Evolutionary conservation across 495 filamentous ascomycete genomes (phyloP).

Genomic region (Penicillium goetzii): DNA sequence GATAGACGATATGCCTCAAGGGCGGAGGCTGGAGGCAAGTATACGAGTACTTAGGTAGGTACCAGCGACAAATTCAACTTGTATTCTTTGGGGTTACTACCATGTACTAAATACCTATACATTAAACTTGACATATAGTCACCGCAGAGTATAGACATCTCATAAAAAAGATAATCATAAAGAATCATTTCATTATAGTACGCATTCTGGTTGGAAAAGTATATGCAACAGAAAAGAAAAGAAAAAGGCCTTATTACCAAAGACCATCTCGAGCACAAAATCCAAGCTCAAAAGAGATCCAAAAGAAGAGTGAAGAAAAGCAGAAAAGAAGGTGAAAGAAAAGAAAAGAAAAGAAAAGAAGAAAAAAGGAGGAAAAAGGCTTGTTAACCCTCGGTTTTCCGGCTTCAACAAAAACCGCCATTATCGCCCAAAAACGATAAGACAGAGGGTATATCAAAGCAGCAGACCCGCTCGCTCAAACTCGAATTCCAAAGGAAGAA

Average conservation of each 20-base stretch:
- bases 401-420: background rate
- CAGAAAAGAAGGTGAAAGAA: background rate
- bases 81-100: too few relatives aligned
- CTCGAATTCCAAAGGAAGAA: background rate
- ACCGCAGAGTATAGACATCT: background rate
- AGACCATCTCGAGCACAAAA: background rate
- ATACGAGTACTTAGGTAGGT: too few relatives aligned
- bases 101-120: background rate
- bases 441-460: slow-evolving; percentile 11
- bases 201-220: slow-evolving; percentile 3
- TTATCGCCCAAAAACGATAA: slow-evolving; percentile 4
- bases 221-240: slow-evolving; percentile 4
- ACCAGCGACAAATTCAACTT: too few relatives aligned
- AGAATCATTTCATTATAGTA: background rate
- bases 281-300: background rate
- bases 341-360: background rate
- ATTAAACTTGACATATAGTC: background rate
- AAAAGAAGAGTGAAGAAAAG: background rate
- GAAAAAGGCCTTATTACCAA: background rate
- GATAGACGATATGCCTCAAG: too few relatives aligned
- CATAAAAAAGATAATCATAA: background rate
- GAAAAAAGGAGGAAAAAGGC: background rate
- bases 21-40: too few relatives aligned
- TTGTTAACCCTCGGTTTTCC: slow-evolving; percentile 2
- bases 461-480: slow-evolving; percentile 9